Base-by-base conservation (phyloP, 257 asterid genomes). In the Gardenia jasminoides region DNA sequence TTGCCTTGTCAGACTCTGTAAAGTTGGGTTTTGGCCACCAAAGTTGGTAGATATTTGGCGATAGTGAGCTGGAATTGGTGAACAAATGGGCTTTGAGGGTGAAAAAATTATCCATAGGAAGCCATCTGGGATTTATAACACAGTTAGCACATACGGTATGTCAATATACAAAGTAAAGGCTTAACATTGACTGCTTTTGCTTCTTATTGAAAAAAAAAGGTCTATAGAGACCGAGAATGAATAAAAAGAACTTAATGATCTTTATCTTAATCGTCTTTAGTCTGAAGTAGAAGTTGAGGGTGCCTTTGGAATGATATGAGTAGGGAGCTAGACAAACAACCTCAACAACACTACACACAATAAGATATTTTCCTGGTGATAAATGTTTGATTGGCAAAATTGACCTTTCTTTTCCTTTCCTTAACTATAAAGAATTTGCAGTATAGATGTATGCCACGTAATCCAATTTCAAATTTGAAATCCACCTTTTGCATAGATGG, bases 41-140 rank as follows among this genome's bases (percentile, higher is more conserved):
- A 87, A 91, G 97, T 78, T 95, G 99, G 99, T 97, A 93, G 83
- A 78, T 79, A 77, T 91, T 88, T 76, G 90, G 86, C 33, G 97
- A 95, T 58, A 78, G 68, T 59, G 98, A 95, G 82, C 90, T 93
- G 77, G 98, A 92, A 24, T 84, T 93, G 83, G 93, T 95, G 78
- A 95, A 95, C 79, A 92, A 91, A 87, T 95, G 99, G 98, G 99
- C 99, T 89, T 91, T 62, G 99, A 92, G 83, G 98, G 98, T 22
- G 98, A 95, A 84, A 95, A 95, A 86, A 95, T 95, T 79, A 88
- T 93, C 74, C 99, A 95, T 74, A 98, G 99, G 88, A 95, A 87
- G 87, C 99, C 99, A 83, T 95, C 99, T 39, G 99, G 99, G 78
- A 91, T 95, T 67, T 98, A 95, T 90, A 95, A 95, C 76, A 95